A percentile compares a stretch with the other conserved stretches of the same genome.
These are phyloP conservation scores for Aspergillus homomorphus DNA, from an alignment of 495 filamentous ascomycete genomes.

Conservation along the genomic window DNA sequence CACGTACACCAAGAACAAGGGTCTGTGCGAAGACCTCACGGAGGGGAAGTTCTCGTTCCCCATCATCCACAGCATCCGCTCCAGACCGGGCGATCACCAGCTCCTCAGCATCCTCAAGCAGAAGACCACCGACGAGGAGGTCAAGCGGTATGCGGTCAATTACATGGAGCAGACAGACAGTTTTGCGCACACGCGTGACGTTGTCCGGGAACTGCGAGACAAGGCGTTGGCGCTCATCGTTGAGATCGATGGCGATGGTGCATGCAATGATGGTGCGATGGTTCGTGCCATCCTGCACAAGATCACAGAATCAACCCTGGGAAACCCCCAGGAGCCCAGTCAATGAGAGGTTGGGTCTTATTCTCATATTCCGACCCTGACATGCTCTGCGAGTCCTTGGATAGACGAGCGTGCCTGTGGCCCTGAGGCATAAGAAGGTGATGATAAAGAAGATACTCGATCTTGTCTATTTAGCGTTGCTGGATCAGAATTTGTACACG, in stretches of 20 bases:
- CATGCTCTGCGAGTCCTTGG: not conserved
- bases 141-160: slow-evolving; percentile 86
- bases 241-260: slow-evolving; percentile 54
- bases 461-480: not conserved
- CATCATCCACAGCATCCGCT: slow-evolving; percentile 90
- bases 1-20: slow-evolving; percentile 84
- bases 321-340: slow-evolving; percentile 19
- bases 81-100: slow-evolving; percentile 73
- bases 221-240: slow-evolving; percentile 66
- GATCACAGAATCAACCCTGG: slow-evolving; percentile 42
- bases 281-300: slow-evolving; percentile 46
- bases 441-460: not conserved
- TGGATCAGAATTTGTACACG: not conserved
- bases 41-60: slow-evolving; percentile 99
- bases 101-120: slow-evolving; percentile 91
- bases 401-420: not conserved
- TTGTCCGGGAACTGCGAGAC: slow-evolving; percentile 63
- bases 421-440: not conserved
- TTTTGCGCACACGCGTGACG: slow-evolving; percentile 77
- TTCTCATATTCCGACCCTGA: not conserved
- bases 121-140: slow-evolving; percentile 77
- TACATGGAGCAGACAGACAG: slow-evolving; percentile 90
- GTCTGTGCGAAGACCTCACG: slow-evolving; percentile 92
- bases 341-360: not conserved
- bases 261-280: slow-evolving; percentile 34